phyloP scores from a whole-genome alignment of 768 basidiomycete species.

The Phanerochaete carnosa region DNA sequence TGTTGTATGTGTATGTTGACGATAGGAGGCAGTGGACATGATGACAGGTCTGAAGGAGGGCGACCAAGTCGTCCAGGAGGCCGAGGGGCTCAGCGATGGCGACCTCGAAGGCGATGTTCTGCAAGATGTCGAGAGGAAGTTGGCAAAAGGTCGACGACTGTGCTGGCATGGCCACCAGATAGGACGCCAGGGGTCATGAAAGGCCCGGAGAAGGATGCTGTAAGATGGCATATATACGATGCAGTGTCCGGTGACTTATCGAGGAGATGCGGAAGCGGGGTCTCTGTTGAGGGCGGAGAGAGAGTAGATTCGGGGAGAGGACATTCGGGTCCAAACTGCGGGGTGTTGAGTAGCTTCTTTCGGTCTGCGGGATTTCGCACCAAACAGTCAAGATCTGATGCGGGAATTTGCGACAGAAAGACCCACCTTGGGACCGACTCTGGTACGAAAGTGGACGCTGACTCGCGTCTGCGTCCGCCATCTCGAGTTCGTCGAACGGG shows the following conservation, averaged over 20 bases:
- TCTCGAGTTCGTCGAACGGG: not conserved
- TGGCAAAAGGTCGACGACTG: not conserved
- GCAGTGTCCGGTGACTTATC: not conserved
- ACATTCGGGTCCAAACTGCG: not conserved
- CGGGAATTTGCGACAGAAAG: not conserved
- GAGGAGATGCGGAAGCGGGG: not conserved
- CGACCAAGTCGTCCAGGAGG: conserved; percentile 45
- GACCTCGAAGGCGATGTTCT: conserved; percentile 9
- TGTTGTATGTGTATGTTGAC: conserved; percentile 20
- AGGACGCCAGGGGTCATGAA: not conserved
- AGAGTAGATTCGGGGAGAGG: not conserved
- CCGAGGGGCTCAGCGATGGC: conserved; percentile 42
- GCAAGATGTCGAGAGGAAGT: not conserved
- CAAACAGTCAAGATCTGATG: not conserved
- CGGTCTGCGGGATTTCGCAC: too few species aligned
- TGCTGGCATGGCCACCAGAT: not conserved
- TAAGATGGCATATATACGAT: too few species aligned
- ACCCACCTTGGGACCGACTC: not conserved
- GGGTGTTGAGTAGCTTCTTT: not conserved
- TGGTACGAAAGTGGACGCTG: not conserved
- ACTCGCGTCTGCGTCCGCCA: not conserved
- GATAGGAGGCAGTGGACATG: conserved; percentile 36
- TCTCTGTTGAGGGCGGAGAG: not conserved
- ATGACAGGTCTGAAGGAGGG: conserved; percentile 46
- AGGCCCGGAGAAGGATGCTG: not conserved